phyloP scores from a whole-genome alignment of 2,329 filamentous ascomycete genomes.

The Ceratocystis variospora region DNA sequence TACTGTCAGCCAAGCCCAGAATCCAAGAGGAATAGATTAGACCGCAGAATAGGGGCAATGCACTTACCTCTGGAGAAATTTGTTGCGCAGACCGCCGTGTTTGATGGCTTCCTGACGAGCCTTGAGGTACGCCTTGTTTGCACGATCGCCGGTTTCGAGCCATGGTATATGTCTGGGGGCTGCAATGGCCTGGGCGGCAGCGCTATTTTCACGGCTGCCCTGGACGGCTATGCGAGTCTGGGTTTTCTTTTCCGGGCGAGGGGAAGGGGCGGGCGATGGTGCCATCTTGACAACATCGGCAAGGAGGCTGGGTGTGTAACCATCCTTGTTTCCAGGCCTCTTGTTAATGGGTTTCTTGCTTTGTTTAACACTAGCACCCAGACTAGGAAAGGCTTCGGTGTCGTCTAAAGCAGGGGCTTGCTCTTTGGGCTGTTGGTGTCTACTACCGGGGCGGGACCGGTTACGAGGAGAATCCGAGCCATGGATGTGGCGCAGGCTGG shows the following conservation, averaged over 20 bases:
- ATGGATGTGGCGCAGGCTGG: conserved; percentile 53
- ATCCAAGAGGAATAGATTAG: background rate
- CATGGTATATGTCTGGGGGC: conserved; percentile 87
- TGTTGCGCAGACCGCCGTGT: conserved; percentile 89
- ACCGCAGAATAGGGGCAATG: background rate
- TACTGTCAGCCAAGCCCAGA: background rate
- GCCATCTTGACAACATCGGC: conserved; percentile 95
- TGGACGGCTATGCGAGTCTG: conserved; percentile 47
- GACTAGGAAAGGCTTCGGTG: conserved; percentile 83
- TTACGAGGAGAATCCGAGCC: conserved; percentile 50
- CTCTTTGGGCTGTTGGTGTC: conserved; percentile 46
- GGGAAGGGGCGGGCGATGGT: conserved; percentile 60
- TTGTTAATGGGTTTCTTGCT: conserved; percentile 91
- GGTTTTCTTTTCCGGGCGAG: conserved; percentile 44
- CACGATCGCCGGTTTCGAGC: conserved; percentile 82
- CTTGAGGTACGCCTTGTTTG: conserved; percentile 90
- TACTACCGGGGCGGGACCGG: conserved; percentile 71
- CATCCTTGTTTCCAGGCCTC: conserved; percentile 69
- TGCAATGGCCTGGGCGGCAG: conserved; percentile 68
- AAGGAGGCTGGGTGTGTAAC: conserved; percentile 57
- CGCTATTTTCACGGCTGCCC: conserved; percentile 59
- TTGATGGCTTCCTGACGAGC: conserved; percentile 92
- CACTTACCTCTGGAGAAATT: conserved; percentile 79
- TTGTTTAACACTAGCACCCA: conserved; percentile 61
- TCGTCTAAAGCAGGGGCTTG: conserved; percentile 69